Evolutionary conservation across 352 stramenopile species (phyloP).

Genomic region (Phytophthora melonis): DNA sequence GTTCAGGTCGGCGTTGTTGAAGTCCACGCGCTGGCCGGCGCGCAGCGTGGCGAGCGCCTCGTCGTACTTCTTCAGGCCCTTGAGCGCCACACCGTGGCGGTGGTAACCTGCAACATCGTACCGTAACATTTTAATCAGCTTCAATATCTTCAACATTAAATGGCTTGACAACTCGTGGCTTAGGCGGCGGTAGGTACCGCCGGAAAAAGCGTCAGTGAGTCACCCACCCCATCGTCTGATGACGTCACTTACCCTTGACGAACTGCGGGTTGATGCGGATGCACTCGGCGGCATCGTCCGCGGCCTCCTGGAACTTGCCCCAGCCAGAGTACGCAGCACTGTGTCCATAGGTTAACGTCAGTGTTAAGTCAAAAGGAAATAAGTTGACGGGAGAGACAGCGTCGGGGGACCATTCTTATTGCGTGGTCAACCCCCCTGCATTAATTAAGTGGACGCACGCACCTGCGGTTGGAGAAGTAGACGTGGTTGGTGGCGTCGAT

Average conservation of each 20-base stretch:
- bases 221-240: not conserved
- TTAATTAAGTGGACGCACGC: not conserved
- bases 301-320: constrained; percentile 86
- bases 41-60: constrained; percentile 82
- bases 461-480: constrained; percentile 95
- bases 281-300: constrained; percentile 88
- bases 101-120: constrained; percentile 82
- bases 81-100: constrained; percentile 93
- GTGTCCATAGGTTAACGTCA: constrained; percentile 9
- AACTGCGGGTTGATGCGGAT: constrained; percentile 94
- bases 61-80: constrained; percentile 85
- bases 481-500: constrained; percentile 92
- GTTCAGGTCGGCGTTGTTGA: constrained; percentile 89
- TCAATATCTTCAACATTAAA: constrained; percentile 14
- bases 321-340: constrained; percentile 77
- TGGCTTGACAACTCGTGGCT: constrained; percentile 18
- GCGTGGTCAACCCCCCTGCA: not conserved
- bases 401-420: not conserved
- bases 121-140: constrained; percentile 20
- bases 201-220: constrained; percentile 3
- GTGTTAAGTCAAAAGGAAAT: constrained; percentile 2
- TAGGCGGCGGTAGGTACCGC: not conserved
- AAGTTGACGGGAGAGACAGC: not conserved
- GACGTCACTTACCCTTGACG: constrained; percentile 83
- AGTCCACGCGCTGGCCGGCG: constrained; percentile 79